These are phyloP conservation scores for Straminergon stramineum DNA, from an alignment of 225 moss, liverwort and hornwort species.

Conservation along the genomic window DNA sequence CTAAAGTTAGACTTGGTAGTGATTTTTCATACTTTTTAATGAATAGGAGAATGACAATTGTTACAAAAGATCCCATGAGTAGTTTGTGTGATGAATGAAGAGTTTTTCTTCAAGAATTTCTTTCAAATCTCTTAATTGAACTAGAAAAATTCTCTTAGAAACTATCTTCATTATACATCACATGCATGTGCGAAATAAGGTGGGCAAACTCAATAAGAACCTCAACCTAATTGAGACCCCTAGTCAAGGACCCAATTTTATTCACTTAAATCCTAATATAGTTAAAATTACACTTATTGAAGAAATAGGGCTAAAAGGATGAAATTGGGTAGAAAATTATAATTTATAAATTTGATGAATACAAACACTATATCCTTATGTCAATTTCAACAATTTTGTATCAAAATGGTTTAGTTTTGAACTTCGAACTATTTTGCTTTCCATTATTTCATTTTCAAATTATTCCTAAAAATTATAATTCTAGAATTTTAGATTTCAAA, in stretches of 20 bases:
- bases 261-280: not conserved
- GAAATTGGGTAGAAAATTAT: not conserved
- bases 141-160: not conserved
- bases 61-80: not conserved
- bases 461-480: not conserved
- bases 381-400: not conserved
- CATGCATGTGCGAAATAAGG: not conserved
- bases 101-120: not conserved
- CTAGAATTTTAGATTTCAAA: not conserved
- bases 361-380: not conserved
- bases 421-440: not conserved
- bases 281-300: not conserved
- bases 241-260: not conserved
- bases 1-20: not conserved
- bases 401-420: not conserved
- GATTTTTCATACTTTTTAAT: not conserved
- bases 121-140: not conserved
- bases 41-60: not conserved
- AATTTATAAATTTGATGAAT: not conserved
- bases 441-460: not conserved
- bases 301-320: not conserved
- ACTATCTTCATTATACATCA: not conserved
- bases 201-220: not conserved
- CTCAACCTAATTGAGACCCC: not conserved
- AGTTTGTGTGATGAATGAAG: not conserved